Evolutionary conservation across 2,329 filamentous ascomycete species (phyloP).

Genomic region (Phyllosticta citribraziliensis): DNA sequence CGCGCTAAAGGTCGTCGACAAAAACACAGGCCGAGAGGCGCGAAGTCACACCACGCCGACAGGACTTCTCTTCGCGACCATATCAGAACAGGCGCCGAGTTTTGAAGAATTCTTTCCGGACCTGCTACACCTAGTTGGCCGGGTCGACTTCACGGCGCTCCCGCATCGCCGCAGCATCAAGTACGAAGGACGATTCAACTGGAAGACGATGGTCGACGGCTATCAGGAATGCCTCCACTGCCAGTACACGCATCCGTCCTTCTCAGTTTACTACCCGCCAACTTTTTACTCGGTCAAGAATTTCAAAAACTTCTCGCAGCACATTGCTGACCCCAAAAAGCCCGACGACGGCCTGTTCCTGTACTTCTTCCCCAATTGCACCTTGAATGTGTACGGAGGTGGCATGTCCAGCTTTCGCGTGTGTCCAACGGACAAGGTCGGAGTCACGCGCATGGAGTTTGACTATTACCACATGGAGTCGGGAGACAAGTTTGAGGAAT

Average conservation of each 20-base stretch:
- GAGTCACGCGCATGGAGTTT: slow-evolving; percentile 47
- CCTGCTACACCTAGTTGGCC: slow-evolving; percentile 38
- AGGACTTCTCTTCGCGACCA: slow-evolving; percentile 43
- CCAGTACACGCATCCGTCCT: slow-evolving; percentile 49
- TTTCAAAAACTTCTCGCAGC: slow-evolving; percentile 46
- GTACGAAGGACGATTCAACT: slow-evolving; percentile 50
- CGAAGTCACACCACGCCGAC: slow-evolving; percentile 38
- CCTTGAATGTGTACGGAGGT: slow-evolving; percentile 47
- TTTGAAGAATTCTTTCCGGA: slow-evolving; percentile 47
- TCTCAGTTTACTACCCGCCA: slow-evolving; percentile 45
- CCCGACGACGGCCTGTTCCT: slow-evolving; percentile 46
- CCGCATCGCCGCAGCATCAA: slow-evolving; percentile 43
- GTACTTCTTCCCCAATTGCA: slow-evolving; percentile 50
- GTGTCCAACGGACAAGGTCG: slow-evolving; percentile 41
- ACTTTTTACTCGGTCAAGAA: slow-evolving; percentile 47
- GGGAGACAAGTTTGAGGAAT: slow-evolving; percentile 46
- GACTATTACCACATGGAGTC: slow-evolving; percentile 46
- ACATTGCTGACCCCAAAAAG: slow-evolving; percentile 45
- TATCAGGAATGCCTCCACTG: slow-evolving; percentile 52
- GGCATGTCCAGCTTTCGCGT: slow-evolving; percentile 49
- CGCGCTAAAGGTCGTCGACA: slow-evolving; percentile 27
- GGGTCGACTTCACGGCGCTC: slow-evolving; percentile 45
- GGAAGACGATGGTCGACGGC: slow-evolving; percentile 52
- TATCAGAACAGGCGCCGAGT: slow-evolving; percentile 37
- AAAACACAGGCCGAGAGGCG: slow-evolving; percentile 19